Conservation (phyloP, 148 eudicot species). For the Heliamphora exappendiculata region DNA sequence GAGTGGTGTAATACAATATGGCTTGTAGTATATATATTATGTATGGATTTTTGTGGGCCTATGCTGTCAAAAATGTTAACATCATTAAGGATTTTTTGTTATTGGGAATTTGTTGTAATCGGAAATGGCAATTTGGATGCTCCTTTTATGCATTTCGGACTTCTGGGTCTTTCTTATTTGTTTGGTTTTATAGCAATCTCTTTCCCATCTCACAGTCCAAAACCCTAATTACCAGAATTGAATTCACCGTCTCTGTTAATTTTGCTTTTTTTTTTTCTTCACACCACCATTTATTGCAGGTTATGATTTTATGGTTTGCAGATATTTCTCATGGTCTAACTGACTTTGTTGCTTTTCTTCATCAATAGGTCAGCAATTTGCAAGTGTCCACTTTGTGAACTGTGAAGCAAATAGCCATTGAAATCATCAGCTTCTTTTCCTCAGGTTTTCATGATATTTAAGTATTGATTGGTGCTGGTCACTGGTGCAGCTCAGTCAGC, state of each 20-base stretch:
- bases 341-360: conserved; percentile 27
- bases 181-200: conserved; percentile 24
- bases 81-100: conserved; percentile 38
- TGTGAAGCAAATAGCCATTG: conserved; percentile 20
- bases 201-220: conserved; percentile 27
- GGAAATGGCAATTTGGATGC: conserved; percentile 27
- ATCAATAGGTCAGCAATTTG: conserved; percentile 45
- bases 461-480: conserved; percentile 19
- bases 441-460: conserved; percentile 18
- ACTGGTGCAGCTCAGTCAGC: conserved; percentile 22
- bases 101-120: conserved; percentile 30
- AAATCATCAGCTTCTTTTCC: conserved; percentile 19
- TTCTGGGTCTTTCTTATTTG: conserved; percentile 37
- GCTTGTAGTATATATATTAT: not conserved
- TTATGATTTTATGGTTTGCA: conserved; percentile 29
- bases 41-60: conserved; percentile 28
- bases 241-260: conserved; percentile 19
- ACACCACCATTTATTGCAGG: conserved; percentile 23
- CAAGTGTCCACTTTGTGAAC: conserved; percentile 32
- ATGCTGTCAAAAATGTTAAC: conserved; percentile 38
- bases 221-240: conserved; percentile 27
- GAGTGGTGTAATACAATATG: not conserved
- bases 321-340: conserved; percentile 48
- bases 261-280: not conserved
- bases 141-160: conserved; percentile 30